Evolutionary conservation across 257 asterid species (phyloP).

Genomic region (Verbena officinalis): DNA sequence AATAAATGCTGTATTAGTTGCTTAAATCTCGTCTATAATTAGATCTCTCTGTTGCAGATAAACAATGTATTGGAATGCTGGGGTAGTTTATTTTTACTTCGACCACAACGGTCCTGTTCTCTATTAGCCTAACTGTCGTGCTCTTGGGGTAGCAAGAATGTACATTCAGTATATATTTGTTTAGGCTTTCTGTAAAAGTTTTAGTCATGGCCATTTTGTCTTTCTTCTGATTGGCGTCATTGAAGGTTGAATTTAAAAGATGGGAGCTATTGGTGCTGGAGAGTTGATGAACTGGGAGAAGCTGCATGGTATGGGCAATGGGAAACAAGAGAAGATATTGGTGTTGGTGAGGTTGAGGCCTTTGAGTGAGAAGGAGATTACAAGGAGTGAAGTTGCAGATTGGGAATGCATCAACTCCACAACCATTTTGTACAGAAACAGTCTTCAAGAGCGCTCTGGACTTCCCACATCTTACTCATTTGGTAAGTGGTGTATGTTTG

Average conservation of each 20-base stretch:
- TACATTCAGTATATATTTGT: slow-evolving; percentile 27
- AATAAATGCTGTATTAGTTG: slow-evolving; percentile 33
- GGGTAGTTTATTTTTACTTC: slow-evolving; percentile 29
- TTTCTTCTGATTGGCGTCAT: slow-evolving; percentile 32
- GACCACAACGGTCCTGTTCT: slow-evolving; percentile 21
- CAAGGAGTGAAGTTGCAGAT: slow-evolving; percentile 79
- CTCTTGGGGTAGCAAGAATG: slow-evolving; percentile 28
- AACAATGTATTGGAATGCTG: slow-evolving; percentile 36
- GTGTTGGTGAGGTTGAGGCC: slow-evolving; percentile 97
- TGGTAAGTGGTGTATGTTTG: slow-evolving; percentile 51
- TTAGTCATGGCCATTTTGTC: slow-evolving; percentile 22
- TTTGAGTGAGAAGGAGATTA: slow-evolving; percentile 86
- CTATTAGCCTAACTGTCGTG: slow-evolving; percentile 28
- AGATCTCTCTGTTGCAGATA: slow-evolving; percentile 49
- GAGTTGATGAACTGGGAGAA: slow-evolving; percentile 83
- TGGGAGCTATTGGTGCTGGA: slow-evolving; percentile 93
- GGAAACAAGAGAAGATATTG: slow-evolving; percentile 79
- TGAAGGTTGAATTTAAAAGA: slow-evolving; percentile 37
- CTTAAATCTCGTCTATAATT: slow-evolving; percentile 39
- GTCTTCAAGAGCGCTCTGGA: slow-evolving; percentile 97
- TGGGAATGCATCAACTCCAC: slow-evolving; percentile 98
- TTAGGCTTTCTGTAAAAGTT: slow-evolving; percentile 17
- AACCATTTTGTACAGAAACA: slow-evolving; percentile 89
- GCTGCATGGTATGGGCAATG: slow-evolving; percentile 61
- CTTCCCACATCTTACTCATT: slow-evolving; percentile 88